Evolutionary conservation across 345 rosid species (phyloP).

Genomic region (Camelina hispida): DNA sequence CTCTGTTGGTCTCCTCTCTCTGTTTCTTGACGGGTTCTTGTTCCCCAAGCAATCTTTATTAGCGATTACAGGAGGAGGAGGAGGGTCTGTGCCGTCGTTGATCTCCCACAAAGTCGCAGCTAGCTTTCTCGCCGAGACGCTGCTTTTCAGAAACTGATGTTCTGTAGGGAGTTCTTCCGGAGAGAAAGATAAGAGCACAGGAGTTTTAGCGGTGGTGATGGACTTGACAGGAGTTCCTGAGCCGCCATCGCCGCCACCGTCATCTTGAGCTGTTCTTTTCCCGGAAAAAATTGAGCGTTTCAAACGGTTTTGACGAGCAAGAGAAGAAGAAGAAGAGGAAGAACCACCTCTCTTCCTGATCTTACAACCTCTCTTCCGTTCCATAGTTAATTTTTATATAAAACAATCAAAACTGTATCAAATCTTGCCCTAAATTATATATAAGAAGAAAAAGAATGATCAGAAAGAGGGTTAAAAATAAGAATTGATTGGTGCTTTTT

Average conservation of each 20-base stretch:
- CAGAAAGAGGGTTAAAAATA: neutral
- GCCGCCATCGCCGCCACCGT: constrained; percentile 65
- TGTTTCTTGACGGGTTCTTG: constrained; percentile 49
- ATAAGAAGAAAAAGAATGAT: neutral
- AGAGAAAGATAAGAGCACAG: constrained; percentile 32
- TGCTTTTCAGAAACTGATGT: constrained; percentile 42
- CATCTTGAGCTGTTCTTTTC: constrained; percentile 42
- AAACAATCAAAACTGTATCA: neutral
- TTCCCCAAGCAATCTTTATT: constrained; percentile 40
- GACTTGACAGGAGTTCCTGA: constrained; percentile 74
- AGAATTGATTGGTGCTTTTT: constrained; percentile 3
- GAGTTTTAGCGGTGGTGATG: constrained; percentile 52
- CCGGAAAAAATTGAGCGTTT: constrained; percentile 80
- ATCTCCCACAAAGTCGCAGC: constrained; percentile 93
- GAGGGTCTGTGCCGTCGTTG: constrained; percentile 58
- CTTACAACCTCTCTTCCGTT: constrained; percentile 57
- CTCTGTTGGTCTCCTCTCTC: constrained; percentile 36
- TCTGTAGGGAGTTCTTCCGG: constrained; percentile 24
- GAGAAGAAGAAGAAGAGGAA: constrained; percentile 83
- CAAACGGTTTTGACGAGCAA: constrained; percentile 68
- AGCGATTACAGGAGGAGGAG: constrained; percentile 11
- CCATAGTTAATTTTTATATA: constrained; percentile 35
- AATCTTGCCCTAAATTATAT: neutral
- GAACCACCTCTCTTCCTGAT: constrained; percentile 91
- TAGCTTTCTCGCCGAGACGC: constrained; percentile 79